A percentile compares a stretch with the other conserved stretches of the same genome.
phyloP scores from a whole-genome alignment of 2,329 filamentous ascomycete species.

The Cytospora paraplurivora region DNA sequence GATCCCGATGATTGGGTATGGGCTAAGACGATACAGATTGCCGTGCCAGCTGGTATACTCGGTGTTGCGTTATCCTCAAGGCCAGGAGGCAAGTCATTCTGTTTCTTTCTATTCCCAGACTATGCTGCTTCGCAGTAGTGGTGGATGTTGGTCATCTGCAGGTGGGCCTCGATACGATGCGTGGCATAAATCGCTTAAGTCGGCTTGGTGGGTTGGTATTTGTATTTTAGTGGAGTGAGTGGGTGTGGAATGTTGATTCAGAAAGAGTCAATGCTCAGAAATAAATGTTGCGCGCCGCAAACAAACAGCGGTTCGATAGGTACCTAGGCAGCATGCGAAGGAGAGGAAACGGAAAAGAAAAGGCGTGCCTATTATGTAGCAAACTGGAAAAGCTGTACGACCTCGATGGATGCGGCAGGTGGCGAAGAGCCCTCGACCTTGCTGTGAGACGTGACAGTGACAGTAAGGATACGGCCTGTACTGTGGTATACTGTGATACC shows the following conservation, averaged over 20 bases:
- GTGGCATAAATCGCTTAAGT: slow-evolving; percentile 11
- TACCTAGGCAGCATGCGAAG: not conserved
- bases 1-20: not conserved
- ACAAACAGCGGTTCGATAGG: not conserved
- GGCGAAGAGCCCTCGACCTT: slow-evolving; percentile 2
- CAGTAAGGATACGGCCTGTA: slow-evolving; percentile 11
- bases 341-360: not conserved
- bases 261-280: slow-evolving; percentile 9
- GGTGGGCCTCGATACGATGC: slow-evolving; percentile 11
- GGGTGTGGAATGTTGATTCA: not conserved
- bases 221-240: not conserved
- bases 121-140: slow-evolving; percentile 11
- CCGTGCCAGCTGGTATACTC: slow-evolving; percentile 13
- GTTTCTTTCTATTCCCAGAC: slow-evolving; percentile 28
- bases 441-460: slow-evolving; percentile 4
- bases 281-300: slow-evolving; percentile 1
- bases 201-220: slow-evolving; percentile 4
- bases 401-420: not conserved
- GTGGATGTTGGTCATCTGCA: slow-evolving; percentile 24
- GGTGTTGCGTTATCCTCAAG: slow-evolving; percentile 21
- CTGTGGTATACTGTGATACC: not conserved
- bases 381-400: slow-evolving; percentile 3
- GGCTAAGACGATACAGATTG: slow-evolving; percentile 18
- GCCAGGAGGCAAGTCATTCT: slow-evolving; percentile 28
- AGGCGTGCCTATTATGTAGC: slow-evolving; percentile 12